Evolutionary conservation across 2,329 filamentous ascomycete genomes (phyloP), one percentile per base, ranked within the genome.

Genomic region (Xylaria sp.): DNA sequence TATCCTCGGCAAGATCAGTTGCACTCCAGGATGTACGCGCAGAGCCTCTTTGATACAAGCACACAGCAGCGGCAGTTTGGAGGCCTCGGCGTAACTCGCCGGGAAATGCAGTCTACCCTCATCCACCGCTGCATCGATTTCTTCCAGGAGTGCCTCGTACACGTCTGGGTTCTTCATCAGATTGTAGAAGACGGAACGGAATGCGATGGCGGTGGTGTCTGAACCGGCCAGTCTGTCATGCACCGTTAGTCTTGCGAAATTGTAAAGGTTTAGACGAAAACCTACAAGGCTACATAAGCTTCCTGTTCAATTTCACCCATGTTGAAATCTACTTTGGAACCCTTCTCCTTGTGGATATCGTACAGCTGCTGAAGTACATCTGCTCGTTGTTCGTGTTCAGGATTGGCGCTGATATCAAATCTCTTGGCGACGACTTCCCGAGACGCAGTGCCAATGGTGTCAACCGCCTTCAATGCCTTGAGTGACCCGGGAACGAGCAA

Each of bases 11-110:
- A 85, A 75, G 2, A 79, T 72, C 60, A 83, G 76, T 12, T 79
- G 80, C n/a, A 83, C 76, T 4, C 78, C 78, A 3, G 82, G 81
- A 63, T 85, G 81, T 2, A 84, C 70, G 12, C 84, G 80, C 73
- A 84, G 77, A 1, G 81, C 78, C 72, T 85, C 84, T 25, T 80
- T 81, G 54, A 85, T 76, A 13, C 82, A 80, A 1, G 83, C 82
- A 56, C 79, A 75, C 10, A 85, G 78, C 65, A 82, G 83, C 2
- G 74, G 72, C 55, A 77, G 65, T 50, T 64, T 63, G 51, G 70
- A 68, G 18, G 70, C 72, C 50, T 72, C 68, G 6, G 66, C 55
- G 48, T 69, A 72, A 32, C 63, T 69, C 55, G 60, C 66, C 10
- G 68, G 68, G 28, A 65, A 68, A 56, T 44, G 55, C 20, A 72